These are phyloP conservation scores for Vanrija sp. DNA, from an alignment of 1,284 basidiomycete species.

Conservation along the genomic window DNA sequence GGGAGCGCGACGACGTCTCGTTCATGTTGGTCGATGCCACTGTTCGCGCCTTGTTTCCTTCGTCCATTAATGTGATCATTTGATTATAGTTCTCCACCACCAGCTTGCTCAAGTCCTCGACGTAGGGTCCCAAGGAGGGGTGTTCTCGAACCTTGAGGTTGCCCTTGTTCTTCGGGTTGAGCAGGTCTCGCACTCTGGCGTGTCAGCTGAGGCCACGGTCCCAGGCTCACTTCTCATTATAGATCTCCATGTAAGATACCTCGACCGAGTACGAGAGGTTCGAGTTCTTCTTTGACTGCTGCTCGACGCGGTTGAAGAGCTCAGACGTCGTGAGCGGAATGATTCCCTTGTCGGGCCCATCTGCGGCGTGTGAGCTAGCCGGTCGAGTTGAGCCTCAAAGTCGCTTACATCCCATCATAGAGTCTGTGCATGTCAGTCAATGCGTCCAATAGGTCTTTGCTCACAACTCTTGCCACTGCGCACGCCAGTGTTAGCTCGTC, in stretches of 20 bases:
- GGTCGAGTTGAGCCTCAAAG: constrained; percentile 1
- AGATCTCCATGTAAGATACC: constrained; percentile 96
- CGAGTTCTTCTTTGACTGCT: constrained; percentile 62
- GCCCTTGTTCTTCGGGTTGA: constrained; percentile 92
- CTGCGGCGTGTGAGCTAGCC: constrained; percentile 49
- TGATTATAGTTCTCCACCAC: constrained; percentile 86
- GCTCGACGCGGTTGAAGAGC: constrained; percentile 76
- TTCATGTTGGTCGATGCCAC: constrained; percentile 99
- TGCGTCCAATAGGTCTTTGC: background rate
- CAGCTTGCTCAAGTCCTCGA: constrained; percentile 92
- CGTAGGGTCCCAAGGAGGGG: constrained; percentile 88
- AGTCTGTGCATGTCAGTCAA: constrained; percentile 46
- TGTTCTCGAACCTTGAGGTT: constrained; percentile 96
- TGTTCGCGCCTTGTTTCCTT: constrained; percentile 95
- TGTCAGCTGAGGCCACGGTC: background rate
- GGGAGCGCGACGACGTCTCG: constrained; percentile 96
- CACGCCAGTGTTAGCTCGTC: constrained; percentile 3
- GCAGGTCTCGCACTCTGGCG: constrained; percentile 68
- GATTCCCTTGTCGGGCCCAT: constrained; percentile 94
- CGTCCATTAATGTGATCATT: constrained; percentile 99
- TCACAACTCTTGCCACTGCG: constrained; percentile 46
- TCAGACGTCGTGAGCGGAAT: constrained; percentile 93
- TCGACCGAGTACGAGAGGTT: constrained; percentile 83
- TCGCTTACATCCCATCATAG: constrained; percentile 96
- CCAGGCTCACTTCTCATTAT: constrained; percentile 75